Base-by-base conservation (phyloP, 257 asterid genomes). In the Pogostemon cablin region DNA sequence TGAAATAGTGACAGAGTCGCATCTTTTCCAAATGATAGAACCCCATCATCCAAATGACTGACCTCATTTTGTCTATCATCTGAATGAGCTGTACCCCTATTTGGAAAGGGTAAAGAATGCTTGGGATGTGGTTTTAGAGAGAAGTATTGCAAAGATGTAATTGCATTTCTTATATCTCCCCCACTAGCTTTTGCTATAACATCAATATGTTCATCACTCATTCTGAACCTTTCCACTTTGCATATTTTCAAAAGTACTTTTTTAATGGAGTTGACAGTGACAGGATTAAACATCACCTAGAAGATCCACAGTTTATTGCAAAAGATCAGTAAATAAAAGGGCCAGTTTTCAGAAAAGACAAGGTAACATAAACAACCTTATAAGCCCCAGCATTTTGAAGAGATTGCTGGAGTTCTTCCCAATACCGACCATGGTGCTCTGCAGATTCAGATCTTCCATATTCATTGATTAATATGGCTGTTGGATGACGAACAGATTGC, bases 151-250 rank as follows among this genome's bases (percentile, higher is more conserved):
- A 93, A 80, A 39, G 96, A 89, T 66, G 92, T 89, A 75, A 93
- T 86, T 56, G 97, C 97, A 53, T 88, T 82, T 83, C 99, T 80
- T 62, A 93, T 86, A 79, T 93, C 99, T 72, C 99, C 99, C 77
- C 91, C 96, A 79, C 97, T 87, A 55, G 88, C 69, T 79, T 91
- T 85, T 66, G 97, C 96, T 66, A 91, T 83, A 64, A 74, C 75
- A 74, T 91, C 91, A 71, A 91, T 81, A 44, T 87, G 81, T 77
- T 82, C 96, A 81, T 81, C 88, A 63, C 83, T 83, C 75, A 82
- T 85, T 77, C 85, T 81, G 61, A 77, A 65, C 57, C 78, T 82
- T 79, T 93, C 99, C 85, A 60, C 76, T 83, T 72, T 84, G 79
- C 90, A 81, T 81, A 93, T 86, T 81, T 75, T 86, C 55, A 74